Evolutionary conservation across 331 rosid genomes (phyloP), one percentile per base, ranked within the genome.

Genomic region (Quercus phellos): DNA sequence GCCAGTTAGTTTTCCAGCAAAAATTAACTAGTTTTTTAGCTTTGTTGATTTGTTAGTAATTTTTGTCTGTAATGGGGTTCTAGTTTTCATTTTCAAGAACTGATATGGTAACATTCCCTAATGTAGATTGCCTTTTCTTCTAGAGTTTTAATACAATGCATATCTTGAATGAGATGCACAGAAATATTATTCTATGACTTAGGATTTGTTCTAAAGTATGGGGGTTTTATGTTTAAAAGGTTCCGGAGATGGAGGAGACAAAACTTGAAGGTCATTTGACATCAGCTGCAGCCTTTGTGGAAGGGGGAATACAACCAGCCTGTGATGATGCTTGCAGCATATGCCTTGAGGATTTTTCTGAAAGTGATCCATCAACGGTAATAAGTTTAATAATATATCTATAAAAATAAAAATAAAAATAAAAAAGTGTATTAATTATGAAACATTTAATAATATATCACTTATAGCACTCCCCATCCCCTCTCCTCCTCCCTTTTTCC

Each of bases 241-340:
- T 87, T 87, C 82, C 67, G 29, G 82, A 76, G 78, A 87, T 91
- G 90, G 90, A 79, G 75, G 87, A 72, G 70, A 80, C 82, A 72
- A 84, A 80, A 54, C 27, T 74, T 61, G 96, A 84, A 73, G 77
- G 76, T 85, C 92, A 82, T 13, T 74, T 90, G 88, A 86, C 85
- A 51, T 93, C 98, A 1, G 91, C 93, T 70, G 93, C 83, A 9
- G 98, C 98, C 60, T 93, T 93, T 81, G 97, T 93, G 74, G 97
- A 93, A 84, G 97, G 98, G 60, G 98, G 98, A 22, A 84, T 93
- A 81, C 98, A 91, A 79, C 92, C 86, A 29, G 87, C 90, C 54
- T 90, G 89, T 78, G 92, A 81, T 64, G 97, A 93, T 74, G 85
- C 97, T 80, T 93, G 98, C 87, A 90, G 98, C 84, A 91, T 93